Evolutionary conservation across 148 eudicot species (phyloP).

Genomic region (Bassia scoparia): DNA sequence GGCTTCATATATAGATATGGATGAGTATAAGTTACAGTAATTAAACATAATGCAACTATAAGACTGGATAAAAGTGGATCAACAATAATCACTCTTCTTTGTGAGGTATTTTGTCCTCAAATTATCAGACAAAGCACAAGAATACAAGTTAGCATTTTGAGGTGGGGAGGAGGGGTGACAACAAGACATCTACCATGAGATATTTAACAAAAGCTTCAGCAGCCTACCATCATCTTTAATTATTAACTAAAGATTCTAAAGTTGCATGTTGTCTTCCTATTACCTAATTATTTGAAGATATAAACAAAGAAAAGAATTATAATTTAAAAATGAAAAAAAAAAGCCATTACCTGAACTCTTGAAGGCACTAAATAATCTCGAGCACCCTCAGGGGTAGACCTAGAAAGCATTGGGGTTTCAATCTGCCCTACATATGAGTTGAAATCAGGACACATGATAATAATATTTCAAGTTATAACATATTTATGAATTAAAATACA

Average conservation of each 20-base stretch:
- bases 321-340: background rate
- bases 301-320: too few relatives aligned
- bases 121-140: background rate
- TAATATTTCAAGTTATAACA: background rate
- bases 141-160: too few relatives aligned
- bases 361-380: conserved; percentile 98
- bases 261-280: background rate
- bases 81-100: background rate
- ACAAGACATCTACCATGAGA: background rate
- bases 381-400: conserved; percentile 99
- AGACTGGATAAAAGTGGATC: background rate
- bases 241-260: background rate
- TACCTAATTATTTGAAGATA: background rate
- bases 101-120: background rate
- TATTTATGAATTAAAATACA: background rate
- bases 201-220: background rate
- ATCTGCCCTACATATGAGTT: conserved; percentile 82
- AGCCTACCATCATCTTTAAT: background rate
- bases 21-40: conserved; percentile 23
- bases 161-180: background rate
- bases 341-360: conserved; percentile 80
- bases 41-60: background rate
- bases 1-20: conserved; percentile 54
- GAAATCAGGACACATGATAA: conserved; percentile 33
- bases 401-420: conserved; percentile 96